phyloP scores from a whole-genome alignment of 208 protist species.

The Naegleria lovaniensis region DNA sequence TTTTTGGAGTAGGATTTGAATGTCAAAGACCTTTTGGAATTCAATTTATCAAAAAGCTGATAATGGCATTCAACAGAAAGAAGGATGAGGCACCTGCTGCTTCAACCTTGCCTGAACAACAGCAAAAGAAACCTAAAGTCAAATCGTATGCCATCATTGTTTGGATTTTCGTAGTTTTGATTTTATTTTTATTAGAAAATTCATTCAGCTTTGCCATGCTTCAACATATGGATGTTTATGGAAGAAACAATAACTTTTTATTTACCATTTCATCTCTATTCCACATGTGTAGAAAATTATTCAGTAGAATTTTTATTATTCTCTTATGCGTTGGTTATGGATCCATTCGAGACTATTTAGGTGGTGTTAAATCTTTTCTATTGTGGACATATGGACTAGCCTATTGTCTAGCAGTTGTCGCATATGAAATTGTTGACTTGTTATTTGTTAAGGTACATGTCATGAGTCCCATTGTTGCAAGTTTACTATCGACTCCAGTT shows the following conservation, averaged over 20 bases:
- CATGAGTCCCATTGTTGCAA: neutral
- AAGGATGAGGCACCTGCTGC: neutral
- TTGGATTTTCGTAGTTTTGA: neutral
- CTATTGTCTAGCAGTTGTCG: neutral
- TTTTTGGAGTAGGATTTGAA: neutral
- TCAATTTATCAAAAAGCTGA: neutral
- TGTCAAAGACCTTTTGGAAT: neutral
- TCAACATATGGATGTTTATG: neutral
- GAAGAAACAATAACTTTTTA: neutral
- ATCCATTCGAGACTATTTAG: neutral
- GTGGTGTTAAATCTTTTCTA: neutral
- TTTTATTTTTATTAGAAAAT: constrained; percentile 6
- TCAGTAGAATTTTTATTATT: neutral
- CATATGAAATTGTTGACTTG: neutral
- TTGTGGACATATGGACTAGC: neutral
- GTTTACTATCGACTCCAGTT: neutral
- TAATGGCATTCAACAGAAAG: neutral
- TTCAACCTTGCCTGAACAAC: neutral
- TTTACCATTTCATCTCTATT: neutral
- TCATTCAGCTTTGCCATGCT: neutral
- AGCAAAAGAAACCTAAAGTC: neutral
- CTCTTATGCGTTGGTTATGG: neutral
- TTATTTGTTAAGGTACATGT: neutral
- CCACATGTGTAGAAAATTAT: neutral
- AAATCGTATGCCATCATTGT: neutral